phyloP scores from a whole-genome alignment of 2,329 filamentous ascomycete genomes.

The Alternaria longipes region DNA sequence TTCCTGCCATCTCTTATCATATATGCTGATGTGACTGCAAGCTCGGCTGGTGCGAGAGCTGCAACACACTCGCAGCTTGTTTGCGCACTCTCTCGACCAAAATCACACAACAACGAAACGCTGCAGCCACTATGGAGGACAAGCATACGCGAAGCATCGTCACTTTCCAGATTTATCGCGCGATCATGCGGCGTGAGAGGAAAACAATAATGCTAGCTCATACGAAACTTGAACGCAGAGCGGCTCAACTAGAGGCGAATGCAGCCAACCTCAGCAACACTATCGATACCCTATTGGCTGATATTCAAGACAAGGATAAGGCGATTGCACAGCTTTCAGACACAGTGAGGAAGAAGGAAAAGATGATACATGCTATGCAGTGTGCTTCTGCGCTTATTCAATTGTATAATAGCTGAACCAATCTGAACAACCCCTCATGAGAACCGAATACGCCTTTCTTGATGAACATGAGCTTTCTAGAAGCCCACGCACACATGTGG shows the following conservation, averaged over 20 bases:
- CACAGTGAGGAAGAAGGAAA: neutral
- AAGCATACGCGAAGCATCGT: neutral
- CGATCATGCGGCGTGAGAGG: neutral
- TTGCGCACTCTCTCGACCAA: neutral
- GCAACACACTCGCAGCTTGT: neutral
- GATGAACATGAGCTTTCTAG: too few species aligned
- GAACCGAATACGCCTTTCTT: too few species aligned
- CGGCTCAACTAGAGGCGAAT: neutral
- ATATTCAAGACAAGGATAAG: neutral
- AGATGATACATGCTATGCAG: neutral
- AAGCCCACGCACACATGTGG: too few species aligned
- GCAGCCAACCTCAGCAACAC: neutral
- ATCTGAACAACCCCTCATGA: too few species aligned
- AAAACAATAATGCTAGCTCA: neutral
- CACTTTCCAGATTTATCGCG: neutral
- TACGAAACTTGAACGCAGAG: neutral
- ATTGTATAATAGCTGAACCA: neutral
- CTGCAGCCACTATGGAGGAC: neutral
- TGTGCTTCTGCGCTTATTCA: neutral
- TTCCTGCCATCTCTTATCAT: neutral
- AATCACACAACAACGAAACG: neutral
- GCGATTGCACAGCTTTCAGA: neutral
- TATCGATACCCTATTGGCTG: neutral
- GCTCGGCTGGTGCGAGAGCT: neutral
- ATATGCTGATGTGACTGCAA: neutral